phyloP scores from a whole-genome alignment of 2,329 filamentous ascomycete species.

The Helotiales sp. region DNA sequence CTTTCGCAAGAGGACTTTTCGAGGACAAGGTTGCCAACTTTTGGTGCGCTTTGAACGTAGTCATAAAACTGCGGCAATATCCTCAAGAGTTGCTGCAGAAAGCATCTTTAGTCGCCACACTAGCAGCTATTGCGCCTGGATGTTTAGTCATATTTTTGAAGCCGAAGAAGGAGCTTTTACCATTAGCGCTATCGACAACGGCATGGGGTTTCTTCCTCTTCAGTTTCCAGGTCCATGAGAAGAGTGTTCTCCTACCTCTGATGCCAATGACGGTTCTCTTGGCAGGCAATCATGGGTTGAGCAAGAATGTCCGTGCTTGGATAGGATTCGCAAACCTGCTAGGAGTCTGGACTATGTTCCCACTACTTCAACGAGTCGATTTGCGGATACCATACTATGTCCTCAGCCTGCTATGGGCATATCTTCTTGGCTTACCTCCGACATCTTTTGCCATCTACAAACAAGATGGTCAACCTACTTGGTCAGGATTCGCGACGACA shows the following conservation, averaged over 20 bases:
- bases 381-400: conserved; percentile 82
- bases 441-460: conserved; percentile 70
- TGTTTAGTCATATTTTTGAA: conserved; percentile 78
- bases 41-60: conserved; percentile 90
- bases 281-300: conserved; percentile 74
- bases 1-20: conserved; percentile 92
- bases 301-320: conserved; percentile 79
- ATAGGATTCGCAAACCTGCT: conserved; percentile 94
- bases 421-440: conserved; percentile 83
- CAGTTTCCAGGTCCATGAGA: conserved; percentile 98
- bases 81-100: conserved; percentile 71
- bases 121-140: conserved; percentile 74
- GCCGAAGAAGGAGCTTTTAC: conserved; percentile 75
- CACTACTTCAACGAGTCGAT: conserved; percentile 81
- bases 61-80: conserved; percentile 82
- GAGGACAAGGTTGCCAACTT: conserved; percentile 99
- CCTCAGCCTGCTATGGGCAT: conserved; percentile 85
- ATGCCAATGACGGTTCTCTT: conserved; percentile 91
- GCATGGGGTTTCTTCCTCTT: conserved; percentile 98
- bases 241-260: conserved; percentile 89
- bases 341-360: conserved; percentile 91
- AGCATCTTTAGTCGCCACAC: conserved; percentile 71
- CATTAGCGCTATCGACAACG: conserved; percentile 76
- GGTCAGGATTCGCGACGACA: conserved; percentile 57
- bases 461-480: conserved; percentile 46